Evolutionary conservation across 176 grass and related monocot genomes (phyloP), one percentile per base, ranked within the genome.

Genomic region (Ensete ventricosum): DNA sequence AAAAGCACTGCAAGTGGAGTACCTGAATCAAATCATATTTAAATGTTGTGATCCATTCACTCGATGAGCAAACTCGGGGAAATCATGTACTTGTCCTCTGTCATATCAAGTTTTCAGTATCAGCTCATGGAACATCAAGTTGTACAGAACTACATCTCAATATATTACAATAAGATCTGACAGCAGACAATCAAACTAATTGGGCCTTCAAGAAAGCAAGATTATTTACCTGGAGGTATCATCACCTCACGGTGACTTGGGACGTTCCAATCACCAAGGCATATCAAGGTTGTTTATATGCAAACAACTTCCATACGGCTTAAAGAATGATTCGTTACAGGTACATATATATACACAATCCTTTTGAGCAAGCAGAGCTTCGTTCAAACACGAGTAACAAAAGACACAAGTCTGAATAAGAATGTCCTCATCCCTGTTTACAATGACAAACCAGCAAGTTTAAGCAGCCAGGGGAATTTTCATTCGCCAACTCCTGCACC

Each of bases 271-370:
- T 48, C 11, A 50, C 14, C n/a, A n/a, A 26, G 34, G 34, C 34
- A 43, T 43, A 43, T 43, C 4, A 43, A 43, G 34, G 34, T 43
- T 43, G 34, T 43, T 43, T 21, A 50, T 70, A 43, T 70, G 43
- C 67, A 70, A 19, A 70, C 19, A 70, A 19, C 17, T 70, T 69
- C 48, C 48, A 52, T 70, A 20, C 51, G 20, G 63, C 14, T 70
- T 13, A 70, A 70, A 70, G 67, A 70, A 70, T 70, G 48, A 51
- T 43, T 21, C 43, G 52, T 50, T 51, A 70, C 48, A 70, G 20
- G 11, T 70, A 69, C n/a, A 69, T 11, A 11, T 20, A 70, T 43
- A 43, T 43, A 43, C 34, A 11, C 43, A 70, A 50, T 70, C 12
- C 51, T 43, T 43, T 43, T 43, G 34, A 43, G 4, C 34, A 70